These are phyloP conservation scores for Pseudocercospora crystallina DNA, from an alignment of 2,329 filamentous ascomycete species.

Conservation along the genomic window DNA sequence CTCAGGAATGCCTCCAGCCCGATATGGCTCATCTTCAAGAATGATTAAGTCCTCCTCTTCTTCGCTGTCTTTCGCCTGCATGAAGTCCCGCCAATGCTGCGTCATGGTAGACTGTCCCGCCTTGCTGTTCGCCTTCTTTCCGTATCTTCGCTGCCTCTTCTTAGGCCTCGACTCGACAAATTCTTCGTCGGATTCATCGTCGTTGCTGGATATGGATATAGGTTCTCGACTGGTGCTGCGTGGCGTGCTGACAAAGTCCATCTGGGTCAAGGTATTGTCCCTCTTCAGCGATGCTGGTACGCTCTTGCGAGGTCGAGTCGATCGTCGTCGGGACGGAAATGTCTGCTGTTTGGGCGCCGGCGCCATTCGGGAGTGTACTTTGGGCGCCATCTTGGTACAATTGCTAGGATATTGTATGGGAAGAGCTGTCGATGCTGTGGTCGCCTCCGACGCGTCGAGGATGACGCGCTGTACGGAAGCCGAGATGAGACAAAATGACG, in stretches of 20 bases:
- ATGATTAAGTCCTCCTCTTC: background rate
- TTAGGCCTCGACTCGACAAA: conserved; percentile 9
- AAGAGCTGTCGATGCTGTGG: no score
- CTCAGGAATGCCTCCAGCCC: no score
- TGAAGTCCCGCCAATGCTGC: conserved; percentile 13
- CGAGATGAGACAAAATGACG: background rate
- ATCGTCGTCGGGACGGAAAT: conserved; percentile 10
- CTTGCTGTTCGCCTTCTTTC: background rate
- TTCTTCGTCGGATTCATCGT: conserved; percentile 9
- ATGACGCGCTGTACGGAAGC: no score
- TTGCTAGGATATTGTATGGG: no score
- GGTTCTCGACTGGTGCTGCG: background rate
- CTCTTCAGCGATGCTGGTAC: conserved; percentile 6
- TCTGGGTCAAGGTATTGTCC: conserved; percentile 24
- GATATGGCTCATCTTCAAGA: no score
- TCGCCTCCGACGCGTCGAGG: no score
- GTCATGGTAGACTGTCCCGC: conserved; percentile 16
- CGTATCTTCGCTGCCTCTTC: conserved; percentile 7
- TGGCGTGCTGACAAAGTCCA: conserved; percentile 17
- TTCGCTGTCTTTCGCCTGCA: background rate
- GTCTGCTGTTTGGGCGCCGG: conserved; percentile 16
- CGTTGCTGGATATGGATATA: conserved; percentile 1
- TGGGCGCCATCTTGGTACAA: no score
- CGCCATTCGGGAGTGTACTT: conserved; percentile 5
- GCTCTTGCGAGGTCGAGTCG: conserved; percentile 7